A percentile compares a stretch with the other conserved stretches of the same genome.
Evolutionary conservation across 805 yeast genomes (phyloP).

Genomic region (Metschnikowia rubicola): DNA sequence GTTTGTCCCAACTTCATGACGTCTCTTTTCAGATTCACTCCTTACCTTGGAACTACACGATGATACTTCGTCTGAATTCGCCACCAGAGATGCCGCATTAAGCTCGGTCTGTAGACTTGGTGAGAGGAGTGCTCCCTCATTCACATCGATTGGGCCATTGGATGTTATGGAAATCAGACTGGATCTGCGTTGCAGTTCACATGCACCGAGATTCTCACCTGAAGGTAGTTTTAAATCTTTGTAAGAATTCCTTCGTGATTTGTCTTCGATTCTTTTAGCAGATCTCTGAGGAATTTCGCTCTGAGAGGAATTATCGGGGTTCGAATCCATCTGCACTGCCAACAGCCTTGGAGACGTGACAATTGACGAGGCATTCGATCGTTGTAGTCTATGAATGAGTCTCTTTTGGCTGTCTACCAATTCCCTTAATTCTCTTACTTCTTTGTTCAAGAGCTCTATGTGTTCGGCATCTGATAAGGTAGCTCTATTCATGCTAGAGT

Average conservation of each 20-base stretch:
- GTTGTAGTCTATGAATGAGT: not conserved
- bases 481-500: slow-evolving; percentile 34
- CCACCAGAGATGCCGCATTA: slow-evolving; percentile 1
- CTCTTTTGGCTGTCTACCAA: not conserved
- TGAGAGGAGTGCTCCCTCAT: slow-evolving; percentile 10
- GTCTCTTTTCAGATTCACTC: not conserved
- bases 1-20: not conserved
- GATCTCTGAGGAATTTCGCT: slow-evolving; percentile 26
- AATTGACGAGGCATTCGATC: not conserved
- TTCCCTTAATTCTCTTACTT: not conserved
- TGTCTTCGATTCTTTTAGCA: slow-evolving; percentile 18
- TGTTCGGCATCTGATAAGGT: slow-evolving; percentile 26
- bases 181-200: not conserved
- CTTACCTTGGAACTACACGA: not conserved
- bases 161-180: slow-evolving; percentile 13
- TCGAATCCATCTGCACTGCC: too few species aligned
- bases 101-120: slow-evolving; percentile 11
- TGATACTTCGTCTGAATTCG: not conserved
- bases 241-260: not conserved
- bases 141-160: slow-evolving; percentile 12
- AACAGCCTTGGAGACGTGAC: too few species aligned
- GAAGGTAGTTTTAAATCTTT: too few species aligned
- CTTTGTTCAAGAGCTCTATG: slow-evolving; percentile 27
- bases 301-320: not conserved
- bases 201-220: too few species aligned